Percentiles rank a stretch among this genome's conserved stretches.
phyloP scores from a whole-genome alignment of 2,329 filamentous ascomycete genomes.

The Trichophaea hybrida region DNA sequence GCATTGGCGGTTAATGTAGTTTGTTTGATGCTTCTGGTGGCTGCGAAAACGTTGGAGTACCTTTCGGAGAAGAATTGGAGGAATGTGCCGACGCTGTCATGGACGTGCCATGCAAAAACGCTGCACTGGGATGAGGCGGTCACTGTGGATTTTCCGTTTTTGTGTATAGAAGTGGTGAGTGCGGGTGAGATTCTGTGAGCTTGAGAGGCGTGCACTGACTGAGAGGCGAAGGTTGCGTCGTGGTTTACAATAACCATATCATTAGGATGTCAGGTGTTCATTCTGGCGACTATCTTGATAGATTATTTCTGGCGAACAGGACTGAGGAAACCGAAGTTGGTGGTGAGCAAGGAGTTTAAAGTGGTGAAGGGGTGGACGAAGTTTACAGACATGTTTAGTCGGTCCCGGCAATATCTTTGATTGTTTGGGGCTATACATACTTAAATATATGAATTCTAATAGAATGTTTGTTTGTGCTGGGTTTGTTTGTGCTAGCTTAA shows the following conservation, averaged over 20 bases:
- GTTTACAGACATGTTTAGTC: neutral
- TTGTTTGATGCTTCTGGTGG: neutral
- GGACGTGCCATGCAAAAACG: neutral
- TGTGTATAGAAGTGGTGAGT: constrained; percentile 1
- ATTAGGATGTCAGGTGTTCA: neutral
- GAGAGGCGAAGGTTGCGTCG: neutral
- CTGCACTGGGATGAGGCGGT: neutral
- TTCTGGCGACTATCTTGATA: neutral
- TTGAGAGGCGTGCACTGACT: neutral
- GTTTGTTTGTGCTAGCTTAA: too few relatives aligned
- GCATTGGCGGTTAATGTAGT: neutral
- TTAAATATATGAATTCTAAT: too few relatives aligned
- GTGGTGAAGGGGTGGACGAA: neutral
- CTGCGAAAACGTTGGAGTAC: neutral
- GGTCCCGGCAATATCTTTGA: neutral
- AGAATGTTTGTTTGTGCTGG: too few relatives aligned
- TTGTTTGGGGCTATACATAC: too few relatives aligned
- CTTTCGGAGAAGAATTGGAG: neutral
- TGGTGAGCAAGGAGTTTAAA: neutral
- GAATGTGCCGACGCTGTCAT: neutral
- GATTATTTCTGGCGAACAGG: neutral
- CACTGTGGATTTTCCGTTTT: neutral
- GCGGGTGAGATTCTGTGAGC: neutral
- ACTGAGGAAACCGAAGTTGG: neutral
- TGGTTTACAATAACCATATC: neutral